Conservation (phyloP, 2,329 filamentous ascomycete species). For the Nigrospora oryzae region DNA sequence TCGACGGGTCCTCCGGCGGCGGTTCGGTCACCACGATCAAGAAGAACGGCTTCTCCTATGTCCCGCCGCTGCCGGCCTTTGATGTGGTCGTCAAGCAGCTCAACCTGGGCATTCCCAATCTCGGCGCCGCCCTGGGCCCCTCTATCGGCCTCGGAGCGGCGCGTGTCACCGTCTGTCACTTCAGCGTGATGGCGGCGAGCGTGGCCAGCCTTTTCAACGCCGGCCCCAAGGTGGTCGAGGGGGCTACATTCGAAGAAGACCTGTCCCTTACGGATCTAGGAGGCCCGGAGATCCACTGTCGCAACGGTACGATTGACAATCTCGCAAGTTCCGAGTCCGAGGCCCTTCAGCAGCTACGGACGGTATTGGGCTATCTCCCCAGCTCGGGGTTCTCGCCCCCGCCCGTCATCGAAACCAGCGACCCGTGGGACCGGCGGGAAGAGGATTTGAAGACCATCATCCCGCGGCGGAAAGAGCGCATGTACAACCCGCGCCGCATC, state of each 20-base stretch:
- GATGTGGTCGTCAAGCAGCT: slow-evolving; percentile 45
- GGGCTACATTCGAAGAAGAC: slow-evolving; percentile 57
- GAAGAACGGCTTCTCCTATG: slow-evolving; percentile 47
- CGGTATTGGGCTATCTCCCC: slow-evolving; percentile 48
- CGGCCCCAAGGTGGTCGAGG: slow-evolving; percentile 52
- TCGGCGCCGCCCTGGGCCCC: slow-evolving; percentile 54
- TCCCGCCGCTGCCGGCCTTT: slow-evolving; percentile 48
- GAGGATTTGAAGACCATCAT: slow-evolving; percentile 44
- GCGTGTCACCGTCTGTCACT: slow-evolving; percentile 53
- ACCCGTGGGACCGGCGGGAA: slow-evolving; percentile 40
- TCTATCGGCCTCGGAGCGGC: slow-evolving; percentile 57
- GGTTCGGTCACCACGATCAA: slow-evolving; percentile 53
- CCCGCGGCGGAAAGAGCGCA: slow-evolving; percentile 44
- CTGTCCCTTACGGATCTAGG: slow-evolving; percentile 50
- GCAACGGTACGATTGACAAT: slow-evolving; percentile 60
- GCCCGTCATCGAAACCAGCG: slow-evolving; percentile 34
- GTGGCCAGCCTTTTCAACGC: slow-evolving; percentile 56
- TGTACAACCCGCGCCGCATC: slow-evolving; percentile 51
- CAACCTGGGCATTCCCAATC: slow-evolving; percentile 55
- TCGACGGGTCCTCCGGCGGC: slow-evolving; percentile 55
- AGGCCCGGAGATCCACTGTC: slow-evolving; percentile 52
- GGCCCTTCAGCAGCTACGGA: slow-evolving; percentile 52
- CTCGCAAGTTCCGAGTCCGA: slow-evolving; percentile 50
- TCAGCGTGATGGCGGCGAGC: slow-evolving; percentile 57
- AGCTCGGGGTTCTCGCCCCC: slow-evolving; percentile 47